Evolutionary conservation across 192 early-diverging fungal genomes (phyloP), one percentile per base, ranked within the genome.

Genomic region (Podochytrium sp.): DNA sequence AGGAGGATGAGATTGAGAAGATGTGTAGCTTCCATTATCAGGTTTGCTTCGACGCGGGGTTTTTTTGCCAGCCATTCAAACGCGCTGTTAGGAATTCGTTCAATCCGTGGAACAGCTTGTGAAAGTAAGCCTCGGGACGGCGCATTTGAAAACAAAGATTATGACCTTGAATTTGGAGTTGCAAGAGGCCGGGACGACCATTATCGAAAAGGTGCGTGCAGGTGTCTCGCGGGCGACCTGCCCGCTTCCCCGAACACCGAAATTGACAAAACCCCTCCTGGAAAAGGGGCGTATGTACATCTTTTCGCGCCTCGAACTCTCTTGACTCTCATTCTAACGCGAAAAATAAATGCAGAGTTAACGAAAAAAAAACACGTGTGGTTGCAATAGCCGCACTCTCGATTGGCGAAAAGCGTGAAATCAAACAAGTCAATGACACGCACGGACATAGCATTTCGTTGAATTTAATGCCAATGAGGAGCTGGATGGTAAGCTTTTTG

Each of bases 1-100:
- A 98, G 71, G 96, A 98, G 71, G 85, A 87, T 35, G 98, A 99
- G 79, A 99, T 99, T 68, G 96, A 98, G 84, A 90, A 92, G 63
- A 93, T 99, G 85, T 99, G 98, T 81, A 93, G 92, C 75, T 88
- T 90, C 78, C 93, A 99, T 79, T 97, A 97, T 79, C 92, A 98
- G 85, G 96, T 93, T 62, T 47, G 77, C 50, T 27, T 7, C 59
- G 35, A 43, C 61, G 14, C 14, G 14, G 65, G 20, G 43, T 14
- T n/a, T 40, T 27, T 14, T 35, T 40, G 10, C 20, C 1, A 33
- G 38, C 2, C 37, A 12, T 50, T 14, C 37, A n/a, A 56, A 40
- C 2, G 27, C 34, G 2, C 23, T 33, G 2, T n/a, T 74, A 93
- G 92, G 94, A 96, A 81, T 96, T 96, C 75, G 91, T 95, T 2